Evolutionary conservation across 768 basidiomycete genomes (phyloP), one percentile per base, ranked within the genome.

Genomic region (Mycena floridula): DNA sequence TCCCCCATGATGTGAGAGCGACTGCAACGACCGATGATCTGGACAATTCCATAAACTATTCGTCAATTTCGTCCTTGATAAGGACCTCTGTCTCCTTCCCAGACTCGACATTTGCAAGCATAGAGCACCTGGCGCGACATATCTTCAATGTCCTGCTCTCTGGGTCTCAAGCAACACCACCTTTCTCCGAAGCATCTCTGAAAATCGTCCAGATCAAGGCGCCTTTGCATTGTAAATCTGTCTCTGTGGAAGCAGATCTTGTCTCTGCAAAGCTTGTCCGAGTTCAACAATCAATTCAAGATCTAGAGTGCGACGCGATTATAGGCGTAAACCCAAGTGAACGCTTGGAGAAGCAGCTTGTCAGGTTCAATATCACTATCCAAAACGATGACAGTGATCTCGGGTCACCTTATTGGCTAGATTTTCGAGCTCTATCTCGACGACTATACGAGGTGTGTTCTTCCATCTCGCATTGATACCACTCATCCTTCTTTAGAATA

Each of bases 261-360:
- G 40, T 20, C 21, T 54, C 43, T 18, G 59, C 62, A 65, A 49
- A 43, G 5, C 27, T 56, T 4, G 44, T 45, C 12, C 46, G 50
- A 20, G 40, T 63, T 25, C 37, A 49, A 8, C 58, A 59, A 46
- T 43, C 59, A 45, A 46, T 73, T 26, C 50, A 61, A 12, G 68
- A 69, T 37, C 60, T 92, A 7, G 54, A 63, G 4, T 74, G 79
- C 27, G 63, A 66, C 6, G 66, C 73, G 12, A 72, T 89, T 41
- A 66, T 92, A 20, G 89, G 90, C 3, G 64, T 91, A 28, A 77
- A 86, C 50, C 66, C 73, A 5, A 73, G 70, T 46, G 90, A 92
- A 59, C 70, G 87, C 25, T 51, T 64, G 24, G 75, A 81, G 54
- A 73, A 73, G 52, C 89, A 92, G 56, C 57, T 72, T 24, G 71